These are phyloP conservation scores for Ophiostoma quercus DNA, from an alignment of 2,329 filamentous ascomycete genomes.

Conservation along the genomic window DNA sequence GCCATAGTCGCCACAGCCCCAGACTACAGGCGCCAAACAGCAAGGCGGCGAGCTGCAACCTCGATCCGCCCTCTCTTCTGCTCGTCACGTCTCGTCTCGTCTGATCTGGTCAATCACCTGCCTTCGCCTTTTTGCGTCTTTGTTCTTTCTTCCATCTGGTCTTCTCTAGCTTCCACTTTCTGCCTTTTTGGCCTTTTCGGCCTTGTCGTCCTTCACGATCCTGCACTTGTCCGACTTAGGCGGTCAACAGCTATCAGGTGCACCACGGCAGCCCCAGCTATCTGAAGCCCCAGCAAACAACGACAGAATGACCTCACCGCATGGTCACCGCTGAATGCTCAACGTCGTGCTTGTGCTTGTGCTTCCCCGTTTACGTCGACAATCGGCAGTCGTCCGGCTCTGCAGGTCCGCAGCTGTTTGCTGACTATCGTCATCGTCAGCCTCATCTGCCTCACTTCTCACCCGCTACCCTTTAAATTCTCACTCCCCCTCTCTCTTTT, in stretches of 20 bases:
- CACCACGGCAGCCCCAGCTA: neutral
- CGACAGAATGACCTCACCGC: slow-evolving; percentile 17
- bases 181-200: neutral
- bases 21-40: slow-evolving; percentile 4
- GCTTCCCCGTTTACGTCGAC: slow-evolving; percentile 18
- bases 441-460: slow-evolving; percentile 5
- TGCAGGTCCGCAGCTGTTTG: slow-evolving; percentile 15
- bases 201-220: neutral
- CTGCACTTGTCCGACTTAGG: neutral
- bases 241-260: neutral
- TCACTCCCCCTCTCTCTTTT: neutral
- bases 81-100: neutral
- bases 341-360: neutral
- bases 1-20: neutral
- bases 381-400: neutral
- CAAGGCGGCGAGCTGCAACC: slow-evolving; percentile 6
- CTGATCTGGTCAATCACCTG: neutral
- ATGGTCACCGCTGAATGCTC: slow-evolving; percentile 8
- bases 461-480: neutral
- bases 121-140: slow-evolving; percentile 9
- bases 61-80: neutral
- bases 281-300: neutral
- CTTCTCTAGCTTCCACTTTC: neutral
- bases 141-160: neutral
- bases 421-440: neutral